Evolutionary conservation across 306 rosid genomes (phyloP).

Genomic region (Potentilla sterilis): DNA sequence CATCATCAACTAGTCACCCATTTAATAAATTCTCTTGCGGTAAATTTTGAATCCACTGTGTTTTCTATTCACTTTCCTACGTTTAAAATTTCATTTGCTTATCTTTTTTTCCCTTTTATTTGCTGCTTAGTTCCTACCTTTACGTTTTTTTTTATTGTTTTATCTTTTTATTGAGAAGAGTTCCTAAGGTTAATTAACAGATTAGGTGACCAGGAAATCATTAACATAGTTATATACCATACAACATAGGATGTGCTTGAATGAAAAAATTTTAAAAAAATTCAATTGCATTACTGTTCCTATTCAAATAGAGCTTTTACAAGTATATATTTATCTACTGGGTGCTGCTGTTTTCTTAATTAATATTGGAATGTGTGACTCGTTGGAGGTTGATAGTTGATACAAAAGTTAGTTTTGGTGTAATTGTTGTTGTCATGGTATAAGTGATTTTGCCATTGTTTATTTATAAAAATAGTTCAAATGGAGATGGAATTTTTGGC

Average conservation of each 20-base stretch:
- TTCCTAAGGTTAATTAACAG: background rate
- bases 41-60: conserved; percentile 29
- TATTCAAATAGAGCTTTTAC: background rate
- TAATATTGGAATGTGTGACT: conserved; percentile 1
- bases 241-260: background rate
- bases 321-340: background rate
- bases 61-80: conserved; percentile 8
- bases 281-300: background rate
- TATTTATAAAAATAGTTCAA: background rate
- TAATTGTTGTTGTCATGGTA: background rate
- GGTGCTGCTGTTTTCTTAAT: background rate
- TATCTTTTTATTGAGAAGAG: no score
- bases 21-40: conserved; percentile 88
- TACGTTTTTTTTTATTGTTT: no score
- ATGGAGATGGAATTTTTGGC: background rate
- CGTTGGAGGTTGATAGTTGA: background rate
- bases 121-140: conserved; percentile 5
- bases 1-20: conserved; percentile 68
- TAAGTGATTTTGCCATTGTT: background rate
- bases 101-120: background rate
- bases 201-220: background rate
- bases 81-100: conserved; percentile 15
- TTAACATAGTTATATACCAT: background rate
- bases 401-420: background rate
- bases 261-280: background rate